A percentile compares a stretch with the other conserved stretches of the same genome.
These are phyloP conservation scores for Yamadazyma jaroonii DNA, from an alignment of 1,139 yeast species.

Conservation along the genomic window DNA sequence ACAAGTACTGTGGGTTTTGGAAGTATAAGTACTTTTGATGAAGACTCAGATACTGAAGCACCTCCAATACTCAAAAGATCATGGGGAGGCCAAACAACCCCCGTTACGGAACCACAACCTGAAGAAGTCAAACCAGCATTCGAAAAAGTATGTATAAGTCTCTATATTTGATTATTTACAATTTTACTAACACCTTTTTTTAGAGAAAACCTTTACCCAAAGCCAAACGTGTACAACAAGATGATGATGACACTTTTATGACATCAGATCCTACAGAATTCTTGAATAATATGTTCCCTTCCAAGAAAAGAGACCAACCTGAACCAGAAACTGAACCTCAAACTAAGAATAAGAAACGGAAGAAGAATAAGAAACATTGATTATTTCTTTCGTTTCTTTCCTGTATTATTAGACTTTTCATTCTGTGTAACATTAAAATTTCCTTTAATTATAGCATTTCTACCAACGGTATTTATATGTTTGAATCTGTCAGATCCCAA, in stretches of 20 bases:
- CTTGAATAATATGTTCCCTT: conserved; percentile 5
- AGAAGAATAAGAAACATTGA: conserved; percentile 9
- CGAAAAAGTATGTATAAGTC: conserved; percentile 6
- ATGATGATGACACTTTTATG: conserved; percentile 3
- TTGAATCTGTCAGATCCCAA: conserved; percentile 93
- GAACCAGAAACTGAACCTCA: not conserved
- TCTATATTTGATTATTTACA: not conserved
- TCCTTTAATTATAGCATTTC: conserved; percentile 76
- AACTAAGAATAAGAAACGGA: conserved; percentile 7
- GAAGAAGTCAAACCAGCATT: conserved; percentile 1
- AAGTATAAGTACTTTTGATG: conserved; percentile 28
- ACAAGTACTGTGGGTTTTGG: conserved; percentile 49
- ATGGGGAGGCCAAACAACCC: conserved; percentile 20
- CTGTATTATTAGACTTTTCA: conserved; percentile 15
- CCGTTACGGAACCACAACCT: conserved; percentile 3
- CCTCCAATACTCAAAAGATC: conserved; percentile 21
- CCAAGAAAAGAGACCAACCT: conserved; percentile 3
- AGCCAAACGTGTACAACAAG: conserved; percentile 6
- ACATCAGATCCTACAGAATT: conserved; percentile 7
- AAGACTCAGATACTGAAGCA: conserved; percentile 13
- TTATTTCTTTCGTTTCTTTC: conserved; percentile 20
- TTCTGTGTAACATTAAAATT: conserved; percentile 32
- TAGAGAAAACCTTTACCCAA: conserved; percentile 4
- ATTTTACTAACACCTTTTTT: not conserved
- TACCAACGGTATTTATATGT: conserved; percentile 85